Evolutionary conservation across 441 rosid species (phyloP), one percentile per base, ranked within the genome.

Genomic region (Syzygium syzygioides): DNA sequence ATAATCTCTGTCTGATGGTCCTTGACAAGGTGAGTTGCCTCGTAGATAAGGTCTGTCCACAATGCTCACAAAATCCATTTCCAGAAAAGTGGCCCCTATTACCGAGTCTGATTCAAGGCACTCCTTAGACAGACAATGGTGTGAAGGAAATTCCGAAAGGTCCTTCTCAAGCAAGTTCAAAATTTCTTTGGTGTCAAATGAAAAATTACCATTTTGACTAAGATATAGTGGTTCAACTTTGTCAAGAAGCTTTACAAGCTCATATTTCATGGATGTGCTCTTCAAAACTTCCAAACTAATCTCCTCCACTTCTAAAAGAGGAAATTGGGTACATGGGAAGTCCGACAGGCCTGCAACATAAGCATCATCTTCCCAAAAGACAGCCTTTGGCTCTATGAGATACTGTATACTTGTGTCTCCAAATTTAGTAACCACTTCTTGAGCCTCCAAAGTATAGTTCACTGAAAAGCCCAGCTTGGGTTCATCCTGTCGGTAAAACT

Each of bases 281-380:
- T 91, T 88, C 88, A 93, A 89, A 55, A 23, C 90, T 85, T 92
- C 91, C 88, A 93, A 93, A 92, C 92, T 88, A 88, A 86, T 88
- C 87, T 97, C 97, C 88, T 96, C 95, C 90, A 94, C 96, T 94
- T 98, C 99, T 71, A 96, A 90, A 89, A 94, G 89, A 45, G 97
- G 98, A 91, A 95, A 95, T 48, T 86, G 86, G 62, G 60, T 85
- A 90, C 86, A 90, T 59, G 90, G 90, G 90, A 89, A 93, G 90
- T 90, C 91, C 68, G 79, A 85, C 66, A 62, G 92, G 88, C 91
- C 94, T 71, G 91, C 93, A 88, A 86, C 90, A 62, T 89, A 90
- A 90, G 92, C 89, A 86, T 94, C 95, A 89, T 93, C 95, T 89
- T 94, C 97, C 90, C 86, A 64, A 25, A 86, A 56, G 84, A 85